Percentiles rank a stretch among this genome's conserved stretches.
phyloP scores from a whole-genome alignment of 345 rosid species.

The Noccaea caerulescens region DNA sequence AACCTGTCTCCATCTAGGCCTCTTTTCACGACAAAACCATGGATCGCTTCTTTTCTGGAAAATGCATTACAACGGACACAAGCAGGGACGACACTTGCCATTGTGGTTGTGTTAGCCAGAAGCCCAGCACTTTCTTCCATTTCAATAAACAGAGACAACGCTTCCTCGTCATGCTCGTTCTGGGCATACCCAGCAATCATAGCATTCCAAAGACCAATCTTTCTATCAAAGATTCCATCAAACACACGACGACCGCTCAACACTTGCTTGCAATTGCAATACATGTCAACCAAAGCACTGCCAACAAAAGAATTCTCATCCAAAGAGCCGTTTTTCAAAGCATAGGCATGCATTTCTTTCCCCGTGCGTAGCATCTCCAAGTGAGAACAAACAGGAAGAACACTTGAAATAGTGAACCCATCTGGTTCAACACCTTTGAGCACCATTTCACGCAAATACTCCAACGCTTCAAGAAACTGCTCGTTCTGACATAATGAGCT shows the following conservation, averaged over 20 bases:
- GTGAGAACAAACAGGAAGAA: conserved; percentile 84
- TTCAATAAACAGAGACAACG: conserved; percentile 65
- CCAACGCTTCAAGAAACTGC: conserved; percentile 61
- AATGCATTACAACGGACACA: conserved; percentile 63
- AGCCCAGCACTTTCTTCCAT: conserved; percentile 68
- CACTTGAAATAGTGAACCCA: conserved; percentile 78
- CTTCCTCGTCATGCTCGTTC: conserved; percentile 67
- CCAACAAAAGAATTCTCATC: conserved; percentile 80
- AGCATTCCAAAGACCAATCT: conserved; percentile 82
- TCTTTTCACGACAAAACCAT: conserved; percentile 71
- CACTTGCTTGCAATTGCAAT: conserved; percentile 73
- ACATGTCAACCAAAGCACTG: conserved; percentile 94
- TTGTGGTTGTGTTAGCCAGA: conserved; percentile 76
- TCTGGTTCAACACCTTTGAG: conserved; percentile 66
- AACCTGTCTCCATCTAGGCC: conserved; percentile 63
- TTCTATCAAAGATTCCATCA: conserved; percentile 52
- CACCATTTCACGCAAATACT: conserved; percentile 59
- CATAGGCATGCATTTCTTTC: conserved; percentile 83
- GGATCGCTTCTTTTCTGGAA: conserved; percentile 66
- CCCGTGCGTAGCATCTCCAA: conserved; percentile 66
- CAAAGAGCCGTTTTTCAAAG: conserved; percentile 64
- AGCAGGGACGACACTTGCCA: conserved; percentile 80
- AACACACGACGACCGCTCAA: conserved; percentile 68
- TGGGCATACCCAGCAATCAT: conserved; percentile 90
- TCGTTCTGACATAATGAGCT: conserved; percentile 75